These are phyloP conservation scores for Gardenia jasminoides DNA, from an alignment of 257 asterid species.

Conservation along the genomic window DNA sequence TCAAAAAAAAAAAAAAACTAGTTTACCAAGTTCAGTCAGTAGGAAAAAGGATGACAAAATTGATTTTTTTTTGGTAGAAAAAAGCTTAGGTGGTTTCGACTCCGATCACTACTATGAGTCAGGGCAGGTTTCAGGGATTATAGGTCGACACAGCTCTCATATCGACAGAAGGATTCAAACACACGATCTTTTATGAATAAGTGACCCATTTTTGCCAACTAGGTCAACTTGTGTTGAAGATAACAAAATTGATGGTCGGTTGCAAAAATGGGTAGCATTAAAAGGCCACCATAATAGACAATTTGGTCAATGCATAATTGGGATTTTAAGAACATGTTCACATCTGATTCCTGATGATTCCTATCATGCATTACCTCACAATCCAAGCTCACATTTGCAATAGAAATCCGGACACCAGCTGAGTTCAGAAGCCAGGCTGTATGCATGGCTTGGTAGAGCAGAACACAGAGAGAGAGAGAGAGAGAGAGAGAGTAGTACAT, in stretches of 20 bases:
- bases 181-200: too few species aligned
- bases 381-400: neutral
- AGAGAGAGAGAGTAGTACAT: neutral
- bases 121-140: too few species aligned
- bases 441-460: conserved; percentile 16
- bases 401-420: neutral
- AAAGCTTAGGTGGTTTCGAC: too few species aligned
- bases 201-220: too few species aligned
- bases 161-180: too few species aligned
- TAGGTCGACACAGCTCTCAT: too few species aligned
- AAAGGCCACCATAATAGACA: neutral
- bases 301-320: conserved; percentile 3
- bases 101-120: too few species aligned
- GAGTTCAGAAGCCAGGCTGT: conserved; percentile 13
- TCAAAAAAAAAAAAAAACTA: neutral
- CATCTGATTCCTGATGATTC: neutral
- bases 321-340: neutral
- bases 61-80: too few species aligned
- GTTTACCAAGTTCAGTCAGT: neutral
- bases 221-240: too few species aligned
- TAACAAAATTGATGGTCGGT: conserved; percentile 5
- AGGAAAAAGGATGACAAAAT: neutral
- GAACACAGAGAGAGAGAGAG: neutral
- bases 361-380: neutral
- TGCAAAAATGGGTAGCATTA: neutral